Evolutionary conservation across 139 green algal species (phyloP).

Genomic region (Chlorella sp.): DNA sequence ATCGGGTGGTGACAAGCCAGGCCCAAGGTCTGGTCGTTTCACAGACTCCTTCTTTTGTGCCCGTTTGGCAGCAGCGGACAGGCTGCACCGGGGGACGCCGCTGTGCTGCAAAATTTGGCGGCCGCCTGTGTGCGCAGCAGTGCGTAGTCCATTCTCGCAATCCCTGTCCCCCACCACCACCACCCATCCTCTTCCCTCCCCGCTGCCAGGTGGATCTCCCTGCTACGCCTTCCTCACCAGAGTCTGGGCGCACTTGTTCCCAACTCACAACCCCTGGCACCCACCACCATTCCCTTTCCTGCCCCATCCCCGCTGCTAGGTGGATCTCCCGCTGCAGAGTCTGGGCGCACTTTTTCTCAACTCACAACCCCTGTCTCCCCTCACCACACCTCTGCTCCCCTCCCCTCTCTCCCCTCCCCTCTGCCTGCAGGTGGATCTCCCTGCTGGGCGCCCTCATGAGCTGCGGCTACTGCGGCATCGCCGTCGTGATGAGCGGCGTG

Average conservation of each 20-base stretch:
- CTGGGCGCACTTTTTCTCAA: too few relatives aligned
- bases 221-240: conserved; percentile 65
- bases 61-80: too few relatives aligned
- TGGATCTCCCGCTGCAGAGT: conserved; percentile 55
- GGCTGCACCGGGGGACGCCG: too few relatives aligned
- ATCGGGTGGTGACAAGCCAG: too few relatives aligned
- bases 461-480: conserved; percentile 61
- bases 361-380: background rate
- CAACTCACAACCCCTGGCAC: too few relatives aligned
- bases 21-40: background rate
- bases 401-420: background rate
- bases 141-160: too few relatives aligned
- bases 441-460: conserved; percentile 68
- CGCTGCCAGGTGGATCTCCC: conserved; percentile 59
- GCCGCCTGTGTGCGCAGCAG: too few relatives aligned
- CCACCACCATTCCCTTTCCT: too few relatives aligned
- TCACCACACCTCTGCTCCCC: too few relatives aligned
- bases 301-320: background rate
- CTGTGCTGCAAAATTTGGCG: too few relatives aligned
- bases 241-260: too few relatives aligned
- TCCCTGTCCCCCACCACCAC: background rate
- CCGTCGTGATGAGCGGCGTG: conserved; percentile 41
- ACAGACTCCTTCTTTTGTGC: too few relatives aligned
- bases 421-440: conserved; percentile 61
- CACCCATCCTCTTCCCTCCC: background rate